These are phyloP conservation scores for Coemansia furcata DNA, from an alignment of 192 early-diverging fungal species.

Conservation along the genomic window DNA sequence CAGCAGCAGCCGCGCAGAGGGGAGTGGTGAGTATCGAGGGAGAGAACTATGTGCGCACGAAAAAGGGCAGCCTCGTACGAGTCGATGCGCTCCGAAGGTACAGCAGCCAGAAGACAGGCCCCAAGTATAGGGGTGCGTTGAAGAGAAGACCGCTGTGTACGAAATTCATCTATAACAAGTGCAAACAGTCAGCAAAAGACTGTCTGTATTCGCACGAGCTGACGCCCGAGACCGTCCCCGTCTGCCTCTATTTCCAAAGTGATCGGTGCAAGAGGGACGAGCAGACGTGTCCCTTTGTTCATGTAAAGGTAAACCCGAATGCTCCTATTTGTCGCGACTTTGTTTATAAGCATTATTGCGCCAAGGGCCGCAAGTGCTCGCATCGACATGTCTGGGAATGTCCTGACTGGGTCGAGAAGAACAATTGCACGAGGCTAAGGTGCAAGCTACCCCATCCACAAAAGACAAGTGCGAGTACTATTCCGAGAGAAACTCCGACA, in stretches of 20 bases:
- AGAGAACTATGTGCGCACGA: slow-evolving; percentile 41
- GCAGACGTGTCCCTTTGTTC: slow-evolving; percentile 55
- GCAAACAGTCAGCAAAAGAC: slow-evolving; percentile 19
- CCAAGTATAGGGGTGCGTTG: neutral
- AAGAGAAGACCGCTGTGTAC: slow-evolving; percentile 23
- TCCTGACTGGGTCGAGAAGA: slow-evolving; percentile 64
- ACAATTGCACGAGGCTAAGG: slow-evolving; percentile 54
- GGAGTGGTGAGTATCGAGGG: slow-evolving; percentile 37
- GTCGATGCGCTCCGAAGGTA: slow-evolving; percentile 15
- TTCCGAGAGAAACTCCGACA: neutral
- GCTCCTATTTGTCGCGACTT: slow-evolving; percentile 66
- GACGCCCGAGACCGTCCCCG: slow-evolving; percentile 56
- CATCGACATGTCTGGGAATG: slow-evolving; percentile 69
- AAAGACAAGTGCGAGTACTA: neutral
- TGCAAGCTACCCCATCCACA: slow-evolving; percentile 61
- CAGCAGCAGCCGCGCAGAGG: neutral
- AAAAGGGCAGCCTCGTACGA: slow-evolving; percentile 31
- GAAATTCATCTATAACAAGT: slow-evolving; percentile 27
- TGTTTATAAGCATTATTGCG: slow-evolving; percentile 63
- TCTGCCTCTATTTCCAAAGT: slow-evolving; percentile 66
- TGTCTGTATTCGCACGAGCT: slow-evolving; percentile 61
- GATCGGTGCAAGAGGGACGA: slow-evolving; percentile 55
- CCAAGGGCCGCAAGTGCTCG: slow-evolving; percentile 54
- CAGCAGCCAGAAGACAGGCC: slow-evolving; percentile 8
- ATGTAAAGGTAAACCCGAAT: slow-evolving; percentile 56